These are phyloP conservation scores for Claviceps quebecensis DNA, from an alignment of 2,329 filamentous ascomycete species.

Conservation along the genomic window DNA sequence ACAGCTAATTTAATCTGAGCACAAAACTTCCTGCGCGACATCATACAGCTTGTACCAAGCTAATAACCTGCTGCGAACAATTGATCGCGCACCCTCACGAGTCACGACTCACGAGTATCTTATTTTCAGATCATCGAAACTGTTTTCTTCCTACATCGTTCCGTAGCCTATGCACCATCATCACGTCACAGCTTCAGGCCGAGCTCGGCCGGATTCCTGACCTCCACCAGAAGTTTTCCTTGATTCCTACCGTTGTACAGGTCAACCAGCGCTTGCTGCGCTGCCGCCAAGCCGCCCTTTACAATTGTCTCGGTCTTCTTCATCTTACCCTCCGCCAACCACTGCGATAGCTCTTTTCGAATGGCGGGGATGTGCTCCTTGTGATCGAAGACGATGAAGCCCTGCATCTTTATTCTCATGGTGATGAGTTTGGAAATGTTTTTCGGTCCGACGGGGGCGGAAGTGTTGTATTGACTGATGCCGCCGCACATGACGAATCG, in stretches of 20 bases:
- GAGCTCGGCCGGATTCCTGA: constrained; percentile 23
- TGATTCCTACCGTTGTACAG: constrained; percentile 58
- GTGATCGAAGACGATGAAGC: constrained; percentile 63
- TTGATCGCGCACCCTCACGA: too few species aligned
- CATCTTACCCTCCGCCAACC: constrained; percentile 59
- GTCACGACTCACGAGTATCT: too few species aligned
- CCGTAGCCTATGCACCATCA: too few species aligned
- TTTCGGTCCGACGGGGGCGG: constrained; percentile 39
- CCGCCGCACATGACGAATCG: constrained; percentile 59
- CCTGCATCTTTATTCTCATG: constrained; percentile 49
- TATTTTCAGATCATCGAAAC: too few species aligned
- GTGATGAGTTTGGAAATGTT: constrained; percentile 37
- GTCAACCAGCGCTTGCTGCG: constrained; percentile 47
- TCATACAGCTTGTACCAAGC: too few species aligned
- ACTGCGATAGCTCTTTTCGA: constrained; percentile 45
- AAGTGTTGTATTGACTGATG: constrained; percentile 55
- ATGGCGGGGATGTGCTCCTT: constrained; percentile 42
- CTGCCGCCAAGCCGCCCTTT: constrained; percentile 50
- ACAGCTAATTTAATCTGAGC: too few species aligned
- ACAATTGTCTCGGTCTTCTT: constrained; percentile 59
- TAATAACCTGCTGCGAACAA: too few species aligned
- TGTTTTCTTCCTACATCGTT: too few species aligned
- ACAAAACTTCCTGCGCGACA: too few species aligned
- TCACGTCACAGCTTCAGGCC: constrained; percentile 10
- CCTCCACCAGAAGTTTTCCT: constrained; percentile 47